Evolutionary conservation across 2,329 filamentous ascomycete genomes (phyloP).

Genomic region (Penicillium sumatraense): DNA sequence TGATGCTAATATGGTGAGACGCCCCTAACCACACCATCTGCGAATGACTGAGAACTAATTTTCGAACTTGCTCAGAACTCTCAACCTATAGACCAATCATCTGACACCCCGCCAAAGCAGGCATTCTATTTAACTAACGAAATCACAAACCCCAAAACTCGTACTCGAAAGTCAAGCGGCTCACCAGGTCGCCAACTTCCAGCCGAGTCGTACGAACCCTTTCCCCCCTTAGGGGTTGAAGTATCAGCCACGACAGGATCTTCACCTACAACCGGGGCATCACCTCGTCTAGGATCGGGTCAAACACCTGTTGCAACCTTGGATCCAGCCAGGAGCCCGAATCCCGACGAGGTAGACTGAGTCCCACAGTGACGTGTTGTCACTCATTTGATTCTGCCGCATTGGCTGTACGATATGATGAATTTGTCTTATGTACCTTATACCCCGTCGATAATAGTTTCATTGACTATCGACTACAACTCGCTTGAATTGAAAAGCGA

Average conservation of each 20-base stretch:
- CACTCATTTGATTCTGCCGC: background rate
- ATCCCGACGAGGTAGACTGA: background rate
- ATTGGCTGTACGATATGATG: conserved; percentile 13
- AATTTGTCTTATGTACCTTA: conserved; percentile 8
- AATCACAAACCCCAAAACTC: conserved; percentile 3
- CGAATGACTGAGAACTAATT: background rate
- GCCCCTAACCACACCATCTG: background rate
- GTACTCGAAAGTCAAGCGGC: conserved; percentile 12
- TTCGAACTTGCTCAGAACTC: conserved; percentile 14
- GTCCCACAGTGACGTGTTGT: background rate
- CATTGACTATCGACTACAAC: background rate
- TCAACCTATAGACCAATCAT: conserved; percentile 8
- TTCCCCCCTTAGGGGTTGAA: conserved; percentile 33
- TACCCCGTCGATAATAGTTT: conserved; percentile 13
- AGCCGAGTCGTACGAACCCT: conserved; percentile 36
- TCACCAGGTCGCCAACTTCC: conserved; percentile 21
- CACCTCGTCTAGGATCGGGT: conserved; percentile 15
- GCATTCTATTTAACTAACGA: conserved; percentile 15
- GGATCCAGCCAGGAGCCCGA: background rate
- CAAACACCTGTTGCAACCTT: background rate
- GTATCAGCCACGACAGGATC: conserved; percentile 10
- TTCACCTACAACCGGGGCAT: conserved; percentile 4
- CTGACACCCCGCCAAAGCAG: conserved; percentile 3
- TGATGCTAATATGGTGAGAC: conserved; percentile 34
- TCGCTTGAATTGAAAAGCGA: background rate